Evolutionary conservation across 2,329 filamentous ascomycete genomes (phyloP).

Genomic region (Cryphonectria radicalis): DNA sequence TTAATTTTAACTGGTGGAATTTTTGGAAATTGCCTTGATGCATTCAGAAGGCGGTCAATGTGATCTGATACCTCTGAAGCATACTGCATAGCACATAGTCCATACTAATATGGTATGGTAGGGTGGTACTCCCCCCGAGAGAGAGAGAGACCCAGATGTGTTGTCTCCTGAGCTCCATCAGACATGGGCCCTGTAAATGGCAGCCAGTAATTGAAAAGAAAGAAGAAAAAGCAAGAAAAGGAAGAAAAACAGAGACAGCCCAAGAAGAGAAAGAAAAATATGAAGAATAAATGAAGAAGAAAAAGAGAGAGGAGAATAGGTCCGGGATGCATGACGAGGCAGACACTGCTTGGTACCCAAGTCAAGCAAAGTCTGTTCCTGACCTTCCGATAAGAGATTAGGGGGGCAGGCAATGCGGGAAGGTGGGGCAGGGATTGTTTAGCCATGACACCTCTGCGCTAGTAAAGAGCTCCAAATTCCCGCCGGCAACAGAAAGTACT

Average conservation of each 20-base stretch:
- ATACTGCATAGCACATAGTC: not conserved
- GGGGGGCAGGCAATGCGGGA: conserved; percentile 4
- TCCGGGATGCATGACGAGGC: not conserved
- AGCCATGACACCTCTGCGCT: not conserved
- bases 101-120: not conserved
- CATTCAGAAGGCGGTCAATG: conserved; percentile 1
- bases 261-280: not conserved
- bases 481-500: not conserved
- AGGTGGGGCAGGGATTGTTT: conserved; percentile 2
- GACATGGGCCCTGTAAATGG: not conserved
- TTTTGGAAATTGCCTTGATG: not conserved
- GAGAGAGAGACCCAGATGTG: not conserved
- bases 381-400: not conserved
- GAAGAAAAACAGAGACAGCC: too few relatives aligned
- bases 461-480: conserved; percentile 15
- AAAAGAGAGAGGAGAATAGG: not conserved
- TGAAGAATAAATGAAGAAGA: not conserved
- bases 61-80: not conserved
- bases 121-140: not conserved
- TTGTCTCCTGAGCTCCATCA: not conserved
- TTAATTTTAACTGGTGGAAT: not conserved
- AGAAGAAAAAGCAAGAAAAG: too few relatives aligned
- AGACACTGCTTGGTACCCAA: not conserved
- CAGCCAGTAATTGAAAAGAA: not conserved
- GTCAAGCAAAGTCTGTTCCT: not conserved